These are phyloP conservation scores for Coniosporium uncinatum DNA, from an alignment of 2,329 filamentous ascomycete species.

Conservation along the genomic window DNA sequence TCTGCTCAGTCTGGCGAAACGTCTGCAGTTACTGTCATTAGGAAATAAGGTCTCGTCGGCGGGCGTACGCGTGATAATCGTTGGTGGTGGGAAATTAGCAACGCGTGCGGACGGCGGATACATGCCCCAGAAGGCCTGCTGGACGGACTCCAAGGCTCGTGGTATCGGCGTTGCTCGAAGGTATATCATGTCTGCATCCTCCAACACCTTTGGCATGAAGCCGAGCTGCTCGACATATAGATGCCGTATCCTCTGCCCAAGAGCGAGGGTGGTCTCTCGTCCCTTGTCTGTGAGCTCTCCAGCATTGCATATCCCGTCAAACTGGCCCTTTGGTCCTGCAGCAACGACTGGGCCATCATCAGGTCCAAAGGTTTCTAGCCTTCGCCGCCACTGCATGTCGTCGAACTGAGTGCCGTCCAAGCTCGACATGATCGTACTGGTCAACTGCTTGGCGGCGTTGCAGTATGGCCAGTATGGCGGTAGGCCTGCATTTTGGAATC, in stretches of 20 bases:
- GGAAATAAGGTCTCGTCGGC: constrained; percentile 44
- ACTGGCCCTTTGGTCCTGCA: constrained; percentile 58
- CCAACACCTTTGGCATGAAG: constrained; percentile 38
- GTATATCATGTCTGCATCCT: constrained; percentile 35
- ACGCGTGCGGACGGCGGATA: constrained; percentile 36
- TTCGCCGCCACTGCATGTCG: constrained; percentile 57
- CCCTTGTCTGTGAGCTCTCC: constrained; percentile 45
- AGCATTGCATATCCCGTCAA: constrained; percentile 75
- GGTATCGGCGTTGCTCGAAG: constrained; percentile 42
- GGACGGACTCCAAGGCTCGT: constrained; percentile 41
- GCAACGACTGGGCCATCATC: constrained; percentile 61
- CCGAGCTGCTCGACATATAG: constrained; percentile 43
- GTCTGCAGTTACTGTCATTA: constrained; percentile 40
- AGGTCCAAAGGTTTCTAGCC: constrained; percentile 75
- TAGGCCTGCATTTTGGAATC: constrained; percentile 70
- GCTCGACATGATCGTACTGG: constrained; percentile 50
- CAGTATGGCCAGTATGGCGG: constrained; percentile 83
- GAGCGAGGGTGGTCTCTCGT: constrained; percentile 38
- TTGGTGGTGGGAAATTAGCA: constrained; percentile 32
- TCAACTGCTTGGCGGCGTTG: constrained; percentile 66
- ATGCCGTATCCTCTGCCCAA: constrained; percentile 39
- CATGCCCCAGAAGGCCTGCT: constrained; percentile 42
- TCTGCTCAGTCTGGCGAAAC: constrained; percentile 38
- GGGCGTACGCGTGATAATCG: constrained; percentile 36
- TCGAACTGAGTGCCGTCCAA: constrained; percentile 50